Percentiles rank a stretch among this genome's conserved stretches.
These are phyloP conservation scores for Coemansia sp. DNA, from an alignment of 192 early-diverging fungal species.

Conservation along the genomic window DNA sequence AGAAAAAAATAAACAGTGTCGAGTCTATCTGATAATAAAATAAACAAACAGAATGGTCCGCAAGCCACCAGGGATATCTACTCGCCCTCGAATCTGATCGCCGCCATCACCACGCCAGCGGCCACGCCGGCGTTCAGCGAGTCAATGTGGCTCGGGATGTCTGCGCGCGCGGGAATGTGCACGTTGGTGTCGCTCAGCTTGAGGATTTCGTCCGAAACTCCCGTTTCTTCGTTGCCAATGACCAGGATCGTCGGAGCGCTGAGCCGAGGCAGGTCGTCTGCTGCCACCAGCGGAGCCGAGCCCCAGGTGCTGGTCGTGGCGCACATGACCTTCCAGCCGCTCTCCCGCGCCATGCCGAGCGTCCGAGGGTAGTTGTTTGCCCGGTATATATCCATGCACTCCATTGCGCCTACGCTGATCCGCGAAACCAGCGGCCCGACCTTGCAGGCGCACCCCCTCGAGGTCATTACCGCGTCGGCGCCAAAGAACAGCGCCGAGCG, in stretches of 20 bases:
- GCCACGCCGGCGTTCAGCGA: slow-evolving; percentile 51
- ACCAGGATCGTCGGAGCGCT: slow-evolving; percentile 30
- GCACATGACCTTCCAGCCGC: slow-evolving; percentile 35
- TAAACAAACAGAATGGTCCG: background rate
- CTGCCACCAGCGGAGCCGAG: background rate
- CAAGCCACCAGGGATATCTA: background rate
- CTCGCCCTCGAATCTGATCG: slow-evolving; percentile 14
- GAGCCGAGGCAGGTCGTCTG: slow-evolving; percentile 8
- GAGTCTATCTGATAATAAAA: background rate
- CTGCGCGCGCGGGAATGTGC: slow-evolving; percentile 21
- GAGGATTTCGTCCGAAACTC: slow-evolving; percentile 9
- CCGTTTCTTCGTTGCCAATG: slow-evolving; percentile 36
- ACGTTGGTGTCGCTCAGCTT: slow-evolving; percentile 21
- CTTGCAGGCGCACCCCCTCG: slow-evolving; percentile 3
- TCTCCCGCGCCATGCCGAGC: slow-evolving; percentile 2
- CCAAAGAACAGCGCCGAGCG: slow-evolving; percentile 50
- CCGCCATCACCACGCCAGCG: slow-evolving; percentile 28
- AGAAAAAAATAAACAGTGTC: too few relatives aligned
- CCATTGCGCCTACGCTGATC: slow-evolving; percentile 39
- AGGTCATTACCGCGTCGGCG: slow-evolving; percentile 27
- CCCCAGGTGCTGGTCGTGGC: slow-evolving; percentile 1
- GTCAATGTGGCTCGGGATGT: slow-evolving; percentile 27
- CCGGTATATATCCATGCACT: slow-evolving; percentile 22
- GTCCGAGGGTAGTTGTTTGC: background rate
- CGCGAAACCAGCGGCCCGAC: slow-evolving; percentile 31